Base-by-base conservation (phyloP, 1,284 basidiomycete species). In the Exsudoporus floridanus region DNA sequence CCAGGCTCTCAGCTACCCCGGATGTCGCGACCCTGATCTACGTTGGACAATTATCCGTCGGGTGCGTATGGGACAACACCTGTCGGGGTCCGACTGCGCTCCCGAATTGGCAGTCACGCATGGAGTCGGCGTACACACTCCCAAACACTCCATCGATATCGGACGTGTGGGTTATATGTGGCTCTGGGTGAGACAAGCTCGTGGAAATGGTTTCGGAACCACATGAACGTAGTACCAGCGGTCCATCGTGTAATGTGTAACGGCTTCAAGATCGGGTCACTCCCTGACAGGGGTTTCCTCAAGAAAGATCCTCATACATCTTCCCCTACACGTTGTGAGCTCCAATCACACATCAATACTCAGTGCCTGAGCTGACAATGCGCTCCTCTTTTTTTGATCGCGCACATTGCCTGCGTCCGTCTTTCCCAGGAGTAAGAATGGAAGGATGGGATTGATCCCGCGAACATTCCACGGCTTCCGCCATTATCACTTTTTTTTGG, bases 21-120 rank as follows among this genome's bases (percentile, higher is more conserved):
- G 54, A 45, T 44, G 38, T 45, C 47, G 19, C 54, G 57, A 46
- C 60, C 57, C 60, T 59, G 57, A 62, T 59, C 47, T 59, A 2
- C 57, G 46, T 19, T 14, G 8, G 12, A 21, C 49, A 36, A 39
- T 30, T 14, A 38, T 34, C 35, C 31, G 18, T 30, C 56, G 44
- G 41, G 38, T 31, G 28, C 45, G n/a, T n/a, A 42, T 10, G 16
- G 25, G 10, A 30, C 28, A 30, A 16, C 38, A 19, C n/a, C 6
- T 12, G 18, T 34, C 21, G 7, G 4, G 18, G 28, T 25, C 7
- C 16, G 30, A 27, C 35, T 14, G 30, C 12, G 1, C 18, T 10
- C 50, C 49, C n/a, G 34, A 53, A 34, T 30, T 21, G n/a, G 42
- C 36, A 35, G 28, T 39, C 25, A 5, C 14, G 13, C 38, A 53